Conservation (phyloP, 495 filamentous ascomycete species). For the Neurospora sp. region DNA sequence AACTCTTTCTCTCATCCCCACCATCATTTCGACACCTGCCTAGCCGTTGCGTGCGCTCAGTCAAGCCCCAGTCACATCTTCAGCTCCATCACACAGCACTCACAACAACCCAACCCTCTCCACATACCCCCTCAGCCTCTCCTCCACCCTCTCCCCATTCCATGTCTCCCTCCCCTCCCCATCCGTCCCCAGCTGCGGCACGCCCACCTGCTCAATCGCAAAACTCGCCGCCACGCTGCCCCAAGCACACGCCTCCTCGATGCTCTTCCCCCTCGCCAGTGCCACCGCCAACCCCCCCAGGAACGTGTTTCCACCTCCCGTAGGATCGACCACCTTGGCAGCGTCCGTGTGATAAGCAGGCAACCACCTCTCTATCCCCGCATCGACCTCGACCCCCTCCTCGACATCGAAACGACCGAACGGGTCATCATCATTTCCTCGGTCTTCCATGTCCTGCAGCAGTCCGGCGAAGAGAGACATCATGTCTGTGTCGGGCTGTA, state of each 20-base stretch:
- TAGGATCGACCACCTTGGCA: slow-evolving; percentile 70
- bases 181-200: slow-evolving; percentile 50
- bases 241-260: slow-evolving; percentile 64
- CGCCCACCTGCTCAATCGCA: slow-evolving; percentile 86
- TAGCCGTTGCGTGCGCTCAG: neutral
- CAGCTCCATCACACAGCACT: neutral
- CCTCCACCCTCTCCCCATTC: slow-evolving; percentile 55
- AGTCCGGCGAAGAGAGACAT: slow-evolving; percentile 41
- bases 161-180: slow-evolving; percentile 56
- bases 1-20: neutral
- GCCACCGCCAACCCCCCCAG: slow-evolving; percentile 75
- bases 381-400: slow-evolving; percentile 24
- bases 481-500: slow-evolving; percentile 44
- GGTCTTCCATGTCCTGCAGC: slow-evolving; percentile 44
- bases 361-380: slow-evolving; percentile 46
- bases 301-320: slow-evolving; percentile 92
- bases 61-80: neutral
- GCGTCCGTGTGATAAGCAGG: slow-evolving; percentile 38
- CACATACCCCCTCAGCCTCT: slow-evolving; percentile 44
- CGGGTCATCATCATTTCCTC: slow-evolving; percentile 8
- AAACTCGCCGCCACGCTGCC: slow-evolving; percentile 85
- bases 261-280: slow-evolving; percentile 48
- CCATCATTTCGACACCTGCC: neutral
- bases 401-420: neutral
- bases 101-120: slow-evolving; percentile 5